Base-by-base conservation (phyloP, 768 basidiomycete genomes). In the Aureoboletus auriporus region DNA sequence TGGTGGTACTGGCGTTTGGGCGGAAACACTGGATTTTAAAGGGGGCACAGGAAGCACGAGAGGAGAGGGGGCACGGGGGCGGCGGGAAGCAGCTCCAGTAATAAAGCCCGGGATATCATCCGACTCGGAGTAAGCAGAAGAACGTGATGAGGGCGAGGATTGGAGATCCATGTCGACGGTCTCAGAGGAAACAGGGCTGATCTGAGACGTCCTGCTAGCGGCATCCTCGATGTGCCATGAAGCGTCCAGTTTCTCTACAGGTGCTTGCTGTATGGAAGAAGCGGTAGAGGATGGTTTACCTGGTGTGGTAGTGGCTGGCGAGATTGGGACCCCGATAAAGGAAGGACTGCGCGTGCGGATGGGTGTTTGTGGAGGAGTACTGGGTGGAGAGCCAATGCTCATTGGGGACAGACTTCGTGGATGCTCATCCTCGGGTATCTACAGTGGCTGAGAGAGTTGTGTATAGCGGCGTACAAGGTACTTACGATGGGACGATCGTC, bases 391-490 rank as follows among this genome's bases (percentile, higher is more conserved):
- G 53, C 76, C 80, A 37, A 83, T 69, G 46, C 83, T 83, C 80
- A 82, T 82, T 1, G 79, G 80, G 41, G 80, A 79, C 39, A 79
- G 66, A 63, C 76, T 83, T 48, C 78, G 68, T 14, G 75, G 71
- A 44, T 48, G 65, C 44, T 63, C 66, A 36, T 56, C 55, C 41
- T 44, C 44, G 37, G 50, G 52, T 67, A 55, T 69, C 68, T 61
- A 62, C 59, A 45, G 35, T 28, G 46, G n/a, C 63, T 67, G 59
- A 69, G 66, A 57, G 31, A 2, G 39, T 5, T 46, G 30, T 37
- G 12, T 39, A 38, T 28, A 33, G 43, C 20, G 7, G 46, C 44
- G 37, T 48, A 13, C 13, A 46, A 20, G 28, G 39, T 29, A 61
- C 65, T 53, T 51, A 67, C 65, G 20, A 23, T 23, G 16, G 36